A percentile compares a stretch with the other conserved stretches of the same genome.
These are phyloP conservation scores for Dichomitus squalens DNA, from an alignment of 1,284 basidiomycete genomes.

Conservation along the genomic window DNA sequence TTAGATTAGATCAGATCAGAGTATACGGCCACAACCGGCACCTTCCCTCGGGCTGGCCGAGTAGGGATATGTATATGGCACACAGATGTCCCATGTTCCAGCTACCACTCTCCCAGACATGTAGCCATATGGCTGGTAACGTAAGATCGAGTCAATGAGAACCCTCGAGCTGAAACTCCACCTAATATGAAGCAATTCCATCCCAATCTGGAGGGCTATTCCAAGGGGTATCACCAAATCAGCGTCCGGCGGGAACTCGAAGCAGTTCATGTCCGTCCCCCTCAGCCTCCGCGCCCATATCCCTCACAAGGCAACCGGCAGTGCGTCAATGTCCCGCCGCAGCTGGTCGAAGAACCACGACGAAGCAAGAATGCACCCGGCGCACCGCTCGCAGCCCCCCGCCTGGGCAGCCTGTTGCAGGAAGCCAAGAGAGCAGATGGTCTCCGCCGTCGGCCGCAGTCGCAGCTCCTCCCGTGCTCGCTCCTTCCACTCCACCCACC, in stretches of 20 bases:
- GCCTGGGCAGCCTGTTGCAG: slow-evolving; percentile 50
- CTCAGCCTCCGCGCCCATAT: neutral
- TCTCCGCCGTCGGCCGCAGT: slow-evolving; percentile 55
- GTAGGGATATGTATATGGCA: too few species aligned
- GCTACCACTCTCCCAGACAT: too few species aligned
- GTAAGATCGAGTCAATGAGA: too few species aligned
- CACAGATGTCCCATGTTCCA: too few species aligned
- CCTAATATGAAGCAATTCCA: too few species aligned
- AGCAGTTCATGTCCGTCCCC: neutral
- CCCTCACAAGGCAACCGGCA: slow-evolving; percentile 58
- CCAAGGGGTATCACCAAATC: neutral
- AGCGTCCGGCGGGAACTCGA: neutral
- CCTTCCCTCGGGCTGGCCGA: too few species aligned
- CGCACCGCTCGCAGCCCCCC: slow-evolving; percentile 59
- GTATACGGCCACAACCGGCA: neutral
- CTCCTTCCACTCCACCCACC: slow-evolving; percentile 66
- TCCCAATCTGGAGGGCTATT: too few species aligned
- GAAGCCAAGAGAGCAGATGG: slow-evolving; percentile 63
- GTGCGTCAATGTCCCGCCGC: slow-evolving; percentile 58
- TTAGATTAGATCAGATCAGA: neutral
- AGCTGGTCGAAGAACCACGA: slow-evolving; percentile 55
- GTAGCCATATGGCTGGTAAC: too few species aligned
- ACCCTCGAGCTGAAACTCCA: too few species aligned
- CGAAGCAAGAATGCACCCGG: slow-evolving; percentile 62
- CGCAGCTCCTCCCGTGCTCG: slow-evolving; percentile 58